These are phyloP conservation scores for Adiantum capillusveneris DNA, from an alignment of 75 land plant species.

Conservation along the genomic window DNA sequence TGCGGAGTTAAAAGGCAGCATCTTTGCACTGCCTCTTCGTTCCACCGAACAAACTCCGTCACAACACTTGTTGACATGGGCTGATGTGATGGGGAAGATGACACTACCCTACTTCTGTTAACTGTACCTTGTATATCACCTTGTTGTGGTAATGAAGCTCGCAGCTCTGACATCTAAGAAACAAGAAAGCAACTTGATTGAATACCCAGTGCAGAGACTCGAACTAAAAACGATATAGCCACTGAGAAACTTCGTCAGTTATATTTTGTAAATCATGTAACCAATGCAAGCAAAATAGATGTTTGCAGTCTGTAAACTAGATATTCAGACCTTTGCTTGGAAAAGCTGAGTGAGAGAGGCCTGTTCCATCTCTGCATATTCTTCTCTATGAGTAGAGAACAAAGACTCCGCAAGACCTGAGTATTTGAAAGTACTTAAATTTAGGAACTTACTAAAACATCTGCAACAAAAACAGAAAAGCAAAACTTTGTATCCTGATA, in stretches of 20 bases:
- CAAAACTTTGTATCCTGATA: no score
- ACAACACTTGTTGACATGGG: slow-evolving; percentile 88
- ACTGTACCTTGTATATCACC: slow-evolving; percentile 44
- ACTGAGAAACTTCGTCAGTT: no score
- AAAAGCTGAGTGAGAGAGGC: slow-evolving; percentile 83
- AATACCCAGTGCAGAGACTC: no score
- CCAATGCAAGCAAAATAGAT: neutral
- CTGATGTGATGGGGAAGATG: slow-evolving; percentile 42
- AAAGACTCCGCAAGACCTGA: slow-evolving; percentile 94
- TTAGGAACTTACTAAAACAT: no score
- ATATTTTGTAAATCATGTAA: no score
- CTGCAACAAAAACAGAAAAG: no score
- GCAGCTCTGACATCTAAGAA: slow-evolving; percentile 75
- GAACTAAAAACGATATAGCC: no score
- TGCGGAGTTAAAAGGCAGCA: slow-evolving; percentile 84
- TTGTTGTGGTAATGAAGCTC: slow-evolving; percentile 53
- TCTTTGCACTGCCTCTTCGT: slow-evolving; percentile 92
- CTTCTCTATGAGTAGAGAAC: slow-evolving; percentile 83
- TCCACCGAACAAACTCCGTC: slow-evolving; percentile 96
- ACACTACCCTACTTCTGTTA: slow-evolving; percentile 49
- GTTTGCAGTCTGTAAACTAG: neutral
- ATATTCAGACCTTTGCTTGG: neutral
- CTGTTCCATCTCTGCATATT: slow-evolving; percentile 87
- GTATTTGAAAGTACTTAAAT: no score
- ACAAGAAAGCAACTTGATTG: neutral